These are phyloP conservation scores for Kregervanrija fluxuum DNA, from an alignment of 805 yeast species.

Conservation along the genomic window DNA sequence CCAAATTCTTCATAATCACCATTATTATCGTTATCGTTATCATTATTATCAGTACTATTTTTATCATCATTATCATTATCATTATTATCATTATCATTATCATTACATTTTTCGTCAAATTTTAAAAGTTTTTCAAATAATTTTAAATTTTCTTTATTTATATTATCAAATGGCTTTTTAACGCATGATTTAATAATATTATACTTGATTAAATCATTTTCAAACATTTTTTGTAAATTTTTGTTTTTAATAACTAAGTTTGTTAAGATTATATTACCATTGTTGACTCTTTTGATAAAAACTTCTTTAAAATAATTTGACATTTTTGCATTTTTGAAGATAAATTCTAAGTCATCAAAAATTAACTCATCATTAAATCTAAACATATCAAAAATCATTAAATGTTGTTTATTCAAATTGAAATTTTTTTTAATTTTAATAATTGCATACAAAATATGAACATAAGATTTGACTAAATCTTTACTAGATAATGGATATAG, in stretches of 20 bases:
- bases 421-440: not conserved
- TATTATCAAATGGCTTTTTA: too few species aligned
- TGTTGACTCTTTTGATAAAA: too few species aligned
- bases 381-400: slow-evolving; percentile 6
- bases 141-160: not conserved
- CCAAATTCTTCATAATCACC: too few species aligned
- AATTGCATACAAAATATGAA: not conserved
- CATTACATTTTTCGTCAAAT: slow-evolving; percentile 1
- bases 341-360: too few species aligned
- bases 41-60: not conserved
- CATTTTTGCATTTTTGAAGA: too few species aligned
- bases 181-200: too few species aligned
- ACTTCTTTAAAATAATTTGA: too few species aligned
- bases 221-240: not conserved
- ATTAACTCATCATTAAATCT: slow-evolving; percentile 1
- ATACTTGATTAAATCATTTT: not conserved
- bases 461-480: not conserved
- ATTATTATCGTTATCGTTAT: too few species aligned
- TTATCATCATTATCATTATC: not conserved
- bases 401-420: not conserved
- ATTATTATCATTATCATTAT: too few species aligned
- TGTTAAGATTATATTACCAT: not conserved
- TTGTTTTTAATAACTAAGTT: not conserved
- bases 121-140: not conserved
- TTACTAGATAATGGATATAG: slow-evolving; percentile 4